Evolutionary conservation across 2,329 filamentous ascomycete species (phyloP), one percentile per base, ranked within the genome.

Genomic region (Triangularia setosa): DNA sequence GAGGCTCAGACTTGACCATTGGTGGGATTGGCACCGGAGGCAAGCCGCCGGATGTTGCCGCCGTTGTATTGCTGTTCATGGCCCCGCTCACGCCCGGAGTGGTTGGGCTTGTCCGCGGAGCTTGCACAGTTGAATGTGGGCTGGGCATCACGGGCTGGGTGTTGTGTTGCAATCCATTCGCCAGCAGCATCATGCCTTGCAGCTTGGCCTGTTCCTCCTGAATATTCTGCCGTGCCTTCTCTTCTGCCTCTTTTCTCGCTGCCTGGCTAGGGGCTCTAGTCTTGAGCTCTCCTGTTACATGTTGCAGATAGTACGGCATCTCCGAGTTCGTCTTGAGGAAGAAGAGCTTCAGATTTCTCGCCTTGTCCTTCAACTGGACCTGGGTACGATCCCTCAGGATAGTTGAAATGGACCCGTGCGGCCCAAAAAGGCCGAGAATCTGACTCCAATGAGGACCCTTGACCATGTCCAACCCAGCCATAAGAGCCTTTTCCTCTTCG

Each of bases 391-490:
- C 93, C 70, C 93, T 94, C 21, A 96, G 82, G 24, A 94, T 90
- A 70, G 94, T 90, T 56, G 88, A 93, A 24, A 94, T 86, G 0
- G 89, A 90, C 4, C 93, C 93, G 52, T 89, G 90, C 0, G 87
- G 84, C 0, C 93, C 93, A 73, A 94, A 96, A 52, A 96, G 84
- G 1, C 89, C 89, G 12, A 97, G 80, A 56, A 97, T 97, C 73
- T 96, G 92, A 70, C 91, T 94, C 93, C 93, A 97, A 72, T 97
- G 92, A 18, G 93, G 93, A 0, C 93, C 93, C 73, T 93, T 93
- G 56, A 97, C 93, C 74, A 90, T 87, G 72, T 96, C 93, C 3
- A 97, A 84, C 0, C 93, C 93, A 58, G 90, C 87, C 89, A 97
- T 94, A 18, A 97, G 81, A 0, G 93, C 92, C 75, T 93, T 92